Evolutionary conservation across 1,139 yeast species (phyloP), one percentile per base, ranked within the genome.

Genomic region (Hemisphaericaspora subhashii): DNA sequence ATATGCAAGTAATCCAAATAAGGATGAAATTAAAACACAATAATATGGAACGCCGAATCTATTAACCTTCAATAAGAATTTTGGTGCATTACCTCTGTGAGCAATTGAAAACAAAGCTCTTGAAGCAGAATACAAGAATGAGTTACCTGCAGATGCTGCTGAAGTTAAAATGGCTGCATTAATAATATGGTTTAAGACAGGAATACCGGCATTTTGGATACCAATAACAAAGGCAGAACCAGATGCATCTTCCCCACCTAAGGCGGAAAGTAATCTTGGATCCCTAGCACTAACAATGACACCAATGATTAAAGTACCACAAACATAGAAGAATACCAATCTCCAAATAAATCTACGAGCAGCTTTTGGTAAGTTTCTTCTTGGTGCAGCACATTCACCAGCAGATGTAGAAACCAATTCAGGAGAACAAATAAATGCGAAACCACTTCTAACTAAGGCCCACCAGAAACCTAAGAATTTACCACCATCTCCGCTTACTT

Each of bases 101-200:
- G 88, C 75, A 47, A 83, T 63, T 31, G 85, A 81, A 55, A 79
- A 84, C 31, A 82, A 64, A 12, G 82, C 77, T 69, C 92, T 74
- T 11, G 89, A 75, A 15, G 85, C 81, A 42, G 84, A 81, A 60
- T 83, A 84, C 45, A 83, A 65, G 60, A 81, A 86, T 0, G 89
- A 82, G 61, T 83, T 84, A 36, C 85, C 81, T 8, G 90, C 86
- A 11, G 86, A 79, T 46, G 83, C 74, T 40, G 86, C 85, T 41
- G 85, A 82, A 8, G 83, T 64, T 55, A 85, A 62, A 41, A 85
- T 79, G 48, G 79, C 79, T 2, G 82, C 90, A 53, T 85, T 85
- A 49, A 85, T 69, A 37, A 85, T 69, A 52, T 81, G 83, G 45
- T 84, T 81, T 47, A 84, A 64, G 1, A 73, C 83, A 0, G 63